Percentiles rank a stretch among this genome's conserved stretches.
phyloP scores from a whole-genome alignment of 192 early-diverging fungal genomes.

The Spizellomyces punctatus region DNA sequence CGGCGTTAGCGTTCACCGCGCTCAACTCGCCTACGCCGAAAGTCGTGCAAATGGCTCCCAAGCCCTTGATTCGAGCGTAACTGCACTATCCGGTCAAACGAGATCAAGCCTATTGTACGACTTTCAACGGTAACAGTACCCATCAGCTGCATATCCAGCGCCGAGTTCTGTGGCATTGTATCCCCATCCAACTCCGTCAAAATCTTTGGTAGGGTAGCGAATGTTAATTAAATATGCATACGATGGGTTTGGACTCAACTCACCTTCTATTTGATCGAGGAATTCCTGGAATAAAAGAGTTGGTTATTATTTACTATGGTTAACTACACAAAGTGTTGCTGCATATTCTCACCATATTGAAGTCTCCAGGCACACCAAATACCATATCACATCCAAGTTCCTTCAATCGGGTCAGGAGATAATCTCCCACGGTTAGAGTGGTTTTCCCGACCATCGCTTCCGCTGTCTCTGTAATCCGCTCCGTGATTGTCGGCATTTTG shows the following conservation, averaged over 20 bases:
- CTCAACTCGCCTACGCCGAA: constrained; percentile 54
- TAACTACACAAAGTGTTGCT: neutral
- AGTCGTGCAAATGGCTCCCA: constrained; percentile 47
- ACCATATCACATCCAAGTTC: constrained; percentile 47
- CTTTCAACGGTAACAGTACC: neutral
- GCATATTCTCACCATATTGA: constrained; percentile 21
- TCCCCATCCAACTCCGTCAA: constrained; percentile 45
- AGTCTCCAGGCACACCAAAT: constrained; percentile 54
- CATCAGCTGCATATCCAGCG: constrained; percentile 51
- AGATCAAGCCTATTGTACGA: too few relatives aligned
- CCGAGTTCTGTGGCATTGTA: constrained; percentile 49
- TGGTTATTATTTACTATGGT: neutral
- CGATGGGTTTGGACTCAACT: neutral
- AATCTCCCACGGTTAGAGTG: constrained; percentile 34
- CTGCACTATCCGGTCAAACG: too few relatives aligned
- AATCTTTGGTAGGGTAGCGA: constrained; percentile 13
- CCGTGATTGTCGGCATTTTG: too few relatives aligned
- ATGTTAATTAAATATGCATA: constrained; percentile 11
- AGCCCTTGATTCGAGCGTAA: constrained; percentile 47
- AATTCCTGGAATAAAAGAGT: constrained; percentile 20
- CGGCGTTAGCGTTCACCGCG: constrained; percentile 49
- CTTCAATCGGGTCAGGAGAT: constrained; percentile 45
- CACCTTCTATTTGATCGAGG: constrained; percentile 19
- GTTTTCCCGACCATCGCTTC: constrained; percentile 2
- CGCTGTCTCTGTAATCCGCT: too few relatives aligned